Conservation (phyloP, 345 rosid species). For the Rhodomyrtus tomentosa region DNA sequence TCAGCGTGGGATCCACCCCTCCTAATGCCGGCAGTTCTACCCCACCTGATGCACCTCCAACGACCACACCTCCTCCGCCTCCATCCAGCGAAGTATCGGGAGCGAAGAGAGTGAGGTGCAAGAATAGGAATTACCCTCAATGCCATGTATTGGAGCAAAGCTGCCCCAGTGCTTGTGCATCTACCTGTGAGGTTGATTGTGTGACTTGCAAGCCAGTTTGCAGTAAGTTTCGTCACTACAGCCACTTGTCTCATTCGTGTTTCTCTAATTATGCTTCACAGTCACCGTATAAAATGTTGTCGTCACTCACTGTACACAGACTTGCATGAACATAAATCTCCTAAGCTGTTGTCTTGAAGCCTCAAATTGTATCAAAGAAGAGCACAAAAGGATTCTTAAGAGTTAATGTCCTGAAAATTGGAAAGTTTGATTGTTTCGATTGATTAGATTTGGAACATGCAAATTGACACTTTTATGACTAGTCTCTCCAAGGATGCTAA, state of each 20-base stretch:
- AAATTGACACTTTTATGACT: background rate
- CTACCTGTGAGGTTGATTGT: constrained; percentile 45
- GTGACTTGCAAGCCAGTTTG: constrained; percentile 54
- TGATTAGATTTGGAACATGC: background rate
- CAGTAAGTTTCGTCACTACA: constrained; percentile 14
- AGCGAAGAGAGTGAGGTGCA: constrained; percentile 23
- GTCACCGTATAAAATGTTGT: background rate
- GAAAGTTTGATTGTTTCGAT: background rate
- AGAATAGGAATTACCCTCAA: constrained; percentile 13
- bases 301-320: background rate
- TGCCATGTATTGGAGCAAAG: constrained; percentile 29
- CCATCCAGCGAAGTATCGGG: constrained; percentile 16
- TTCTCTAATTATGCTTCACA: background rate
- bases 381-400: background rate
- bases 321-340: background rate
- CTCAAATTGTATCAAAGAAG: background rate
- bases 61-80: constrained; percentile 2
- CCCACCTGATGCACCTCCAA: constrained; percentile 2
- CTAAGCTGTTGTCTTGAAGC: background rate
- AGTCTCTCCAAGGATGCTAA: background rate
- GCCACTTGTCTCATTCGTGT: background rate
- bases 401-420: background rate
- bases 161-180: constrained; percentile 41
- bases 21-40: background rate
- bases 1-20: background rate